Conservation (phyloP, 352 stramenopile species). For the Plasmopara muralis region DNA sequence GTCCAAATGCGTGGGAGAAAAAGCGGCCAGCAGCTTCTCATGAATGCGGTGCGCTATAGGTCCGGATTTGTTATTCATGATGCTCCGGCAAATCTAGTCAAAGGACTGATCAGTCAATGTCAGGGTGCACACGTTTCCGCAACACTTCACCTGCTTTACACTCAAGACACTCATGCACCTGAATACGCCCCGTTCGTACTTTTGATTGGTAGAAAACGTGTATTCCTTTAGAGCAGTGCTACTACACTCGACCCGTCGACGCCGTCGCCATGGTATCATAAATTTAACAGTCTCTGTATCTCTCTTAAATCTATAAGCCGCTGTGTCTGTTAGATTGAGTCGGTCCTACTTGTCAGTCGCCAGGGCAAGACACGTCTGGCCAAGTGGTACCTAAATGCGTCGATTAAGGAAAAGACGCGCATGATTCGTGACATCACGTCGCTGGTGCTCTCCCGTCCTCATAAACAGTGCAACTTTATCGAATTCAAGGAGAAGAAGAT, state of each 20-base stretch:
- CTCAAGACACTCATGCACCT: constrained; percentile 1
- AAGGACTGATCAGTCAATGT: neutral
- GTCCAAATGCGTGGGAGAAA: constrained; percentile 65
- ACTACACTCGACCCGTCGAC: constrained; percentile 3
- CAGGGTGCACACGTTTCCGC: neutral
- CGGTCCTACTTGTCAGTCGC: constrained; percentile 84
- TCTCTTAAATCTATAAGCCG: neutral
- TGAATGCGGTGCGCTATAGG: constrained; percentile 57
- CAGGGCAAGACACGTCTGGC: constrained; percentile 89
- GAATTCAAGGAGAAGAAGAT: constrained; percentile 98
- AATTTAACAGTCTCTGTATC: neutral
- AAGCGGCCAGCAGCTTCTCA: constrained; percentile 54
- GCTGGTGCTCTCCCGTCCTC: constrained; percentile 78
- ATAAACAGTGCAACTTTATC: constrained; percentile 92
- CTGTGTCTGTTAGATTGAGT: constrained; percentile 63
- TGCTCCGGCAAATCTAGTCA: constrained; percentile 10
- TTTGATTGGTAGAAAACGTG: constrained; percentile 24
- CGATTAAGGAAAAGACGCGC: constrained; percentile 78
- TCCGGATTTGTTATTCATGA: constrained; percentile 34
- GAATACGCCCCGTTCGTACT: neutral
- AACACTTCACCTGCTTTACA: constrained; percentile 8
- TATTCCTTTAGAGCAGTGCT: neutral
- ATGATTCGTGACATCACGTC: constrained; percentile 86
- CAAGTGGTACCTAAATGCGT: constrained; percentile 86
- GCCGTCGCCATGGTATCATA: constrained; percentile 13